Conservation (phyloP, 805 yeast genomes). For the Sungouiozyma intestinalis region DNA sequence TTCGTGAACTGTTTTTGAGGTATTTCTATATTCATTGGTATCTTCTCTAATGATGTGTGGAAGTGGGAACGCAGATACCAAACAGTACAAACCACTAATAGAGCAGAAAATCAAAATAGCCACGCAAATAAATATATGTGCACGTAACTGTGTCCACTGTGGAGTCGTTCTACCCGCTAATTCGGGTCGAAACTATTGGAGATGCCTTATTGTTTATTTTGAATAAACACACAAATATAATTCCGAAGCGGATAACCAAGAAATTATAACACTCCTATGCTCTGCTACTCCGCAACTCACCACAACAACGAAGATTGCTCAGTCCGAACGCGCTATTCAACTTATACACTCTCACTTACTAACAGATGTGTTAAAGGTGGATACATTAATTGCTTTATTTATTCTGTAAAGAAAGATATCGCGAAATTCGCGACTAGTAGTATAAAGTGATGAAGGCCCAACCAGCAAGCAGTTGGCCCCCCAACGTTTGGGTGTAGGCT, state of each 20-base stretch:
- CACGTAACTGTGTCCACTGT: no score
- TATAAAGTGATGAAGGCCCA: not conserved
- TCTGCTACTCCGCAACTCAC: no score
- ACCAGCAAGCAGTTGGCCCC: not conserved
- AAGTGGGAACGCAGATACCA: not conserved
- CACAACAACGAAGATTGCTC: no score
- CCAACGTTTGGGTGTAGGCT: not conserved
- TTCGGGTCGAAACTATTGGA: no score
- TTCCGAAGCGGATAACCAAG: no score
- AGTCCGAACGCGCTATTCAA: not conserved
- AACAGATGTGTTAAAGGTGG: not conserved
- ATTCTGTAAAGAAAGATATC: not conserved
- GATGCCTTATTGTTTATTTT: no score
- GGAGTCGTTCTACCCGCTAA: no score
- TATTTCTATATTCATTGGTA: slow-evolving; percentile 18
- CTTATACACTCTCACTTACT: not conserved
- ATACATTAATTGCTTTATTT: no score
- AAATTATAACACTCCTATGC: no score
- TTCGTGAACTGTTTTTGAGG: slow-evolving; percentile 26
- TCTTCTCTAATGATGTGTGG: not conserved
- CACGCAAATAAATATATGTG: no score
- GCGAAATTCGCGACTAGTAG: not conserved
- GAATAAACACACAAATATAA: no score
- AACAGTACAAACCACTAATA: not conserved
- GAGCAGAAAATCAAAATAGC: not conserved